Percentiles rank a stretch among this genome's conserved stretches.
These are phyloP conservation scores for Rhinocladiella similis DNA, from an alignment of 2,329 filamentous ascomycete species.

Conservation along the genomic window DNA sequence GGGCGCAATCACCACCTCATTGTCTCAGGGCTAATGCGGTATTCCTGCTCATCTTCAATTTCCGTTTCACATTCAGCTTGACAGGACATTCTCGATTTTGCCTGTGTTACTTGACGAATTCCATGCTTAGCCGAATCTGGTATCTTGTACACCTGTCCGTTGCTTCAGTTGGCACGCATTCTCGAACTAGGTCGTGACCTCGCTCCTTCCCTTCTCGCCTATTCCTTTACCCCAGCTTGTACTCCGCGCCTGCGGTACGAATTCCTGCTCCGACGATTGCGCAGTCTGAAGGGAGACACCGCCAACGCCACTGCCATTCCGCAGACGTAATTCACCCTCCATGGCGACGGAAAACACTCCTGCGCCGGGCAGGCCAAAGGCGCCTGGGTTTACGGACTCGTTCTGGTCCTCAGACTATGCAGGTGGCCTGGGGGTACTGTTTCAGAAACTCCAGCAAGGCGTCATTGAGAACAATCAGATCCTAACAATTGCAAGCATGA, in stretches of 20 bases:
- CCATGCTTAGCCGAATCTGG: not conserved
- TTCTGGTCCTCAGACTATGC: slow-evolving; percentile 99
- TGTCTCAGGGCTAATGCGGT: not conserved
- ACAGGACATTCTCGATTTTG: not conserved
- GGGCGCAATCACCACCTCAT: not conserved
- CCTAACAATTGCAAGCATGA: slow-evolving; percentile 85
- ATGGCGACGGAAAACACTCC: slow-evolving; percentile 16
- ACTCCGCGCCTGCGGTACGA: not conserved
- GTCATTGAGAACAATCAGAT: slow-evolving; percentile 94
- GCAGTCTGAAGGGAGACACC: too few relatives aligned
- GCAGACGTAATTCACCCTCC: not conserved
- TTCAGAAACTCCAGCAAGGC: slow-evolving; percentile 94
- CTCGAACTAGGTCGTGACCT: not conserved
- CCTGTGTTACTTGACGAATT: not conserved
- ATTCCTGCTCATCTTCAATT: slow-evolving; percentile 7
- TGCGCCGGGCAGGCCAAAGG: slow-evolving; percentile 44
- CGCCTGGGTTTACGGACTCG: slow-evolving; percentile 89
- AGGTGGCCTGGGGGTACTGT: slow-evolving; percentile 89
- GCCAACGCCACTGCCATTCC: too few relatives aligned
- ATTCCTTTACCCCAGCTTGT: not conserved
- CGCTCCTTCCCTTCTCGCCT: not conserved
- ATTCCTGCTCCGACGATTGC: not conserved
- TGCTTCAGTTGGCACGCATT: not conserved
- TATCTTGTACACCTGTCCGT: not conserved
- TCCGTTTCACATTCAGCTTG: slow-evolving; percentile 14